Percentiles rank a stretch among this genome's conserved stretches.
Conservation (phyloP, 139 green algal genomes). For the Chlorokybus atmophyticus region DNA sequence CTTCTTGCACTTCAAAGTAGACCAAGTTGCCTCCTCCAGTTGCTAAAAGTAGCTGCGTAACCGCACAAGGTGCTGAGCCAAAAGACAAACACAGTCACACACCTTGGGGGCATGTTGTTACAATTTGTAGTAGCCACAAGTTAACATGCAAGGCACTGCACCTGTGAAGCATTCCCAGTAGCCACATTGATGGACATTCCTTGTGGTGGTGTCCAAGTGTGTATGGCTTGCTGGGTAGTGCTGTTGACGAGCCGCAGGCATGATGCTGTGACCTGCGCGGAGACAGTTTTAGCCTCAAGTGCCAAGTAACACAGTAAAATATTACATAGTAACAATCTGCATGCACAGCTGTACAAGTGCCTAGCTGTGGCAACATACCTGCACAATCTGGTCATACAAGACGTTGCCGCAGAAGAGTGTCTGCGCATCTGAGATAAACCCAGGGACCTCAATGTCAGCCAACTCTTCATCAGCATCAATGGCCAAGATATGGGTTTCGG, state of each 20-base stretch:
- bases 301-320: slow-evolving; percentile 8
- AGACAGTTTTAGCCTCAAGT: too few relatives aligned
- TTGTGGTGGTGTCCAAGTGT: slow-evolving; percentile 45
- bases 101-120: too few relatives aligned
- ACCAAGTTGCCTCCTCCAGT: slow-evolving; percentile 50
- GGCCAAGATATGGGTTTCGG: slow-evolving; percentile 68
- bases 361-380: too few relatives aligned
- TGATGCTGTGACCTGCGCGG: slow-evolving; percentile 15
- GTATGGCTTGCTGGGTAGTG: slow-evolving; percentile 27
- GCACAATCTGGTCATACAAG: slow-evolving; percentile 56
- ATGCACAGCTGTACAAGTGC: neutral
- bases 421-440: slow-evolving; percentile 62
- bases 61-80: too few relatives aligned
- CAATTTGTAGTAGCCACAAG: too few relatives aligned
- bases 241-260: slow-evolving; percentile 12
- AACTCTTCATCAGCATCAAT: slow-evolving; percentile 75
- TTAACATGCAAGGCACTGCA: too few relatives aligned
- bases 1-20: slow-evolving; percentile 48
- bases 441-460: slow-evolving; percentile 59
- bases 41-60: slow-evolving; percentile 54
- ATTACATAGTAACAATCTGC: neutral
- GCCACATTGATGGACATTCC: slow-evolving; percentile 50
- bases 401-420: slow-evolving; percentile 77
- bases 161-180: slow-evolving; percentile 53
- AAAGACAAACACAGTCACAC: too few relatives aligned